Percentiles rank a stretch among this genome's conserved stretches.
These are phyloP conservation scores for Coniosporium apollinis DNA, from an alignment of 495 filamentous ascomycete species.

Conservation along the genomic window DNA sequence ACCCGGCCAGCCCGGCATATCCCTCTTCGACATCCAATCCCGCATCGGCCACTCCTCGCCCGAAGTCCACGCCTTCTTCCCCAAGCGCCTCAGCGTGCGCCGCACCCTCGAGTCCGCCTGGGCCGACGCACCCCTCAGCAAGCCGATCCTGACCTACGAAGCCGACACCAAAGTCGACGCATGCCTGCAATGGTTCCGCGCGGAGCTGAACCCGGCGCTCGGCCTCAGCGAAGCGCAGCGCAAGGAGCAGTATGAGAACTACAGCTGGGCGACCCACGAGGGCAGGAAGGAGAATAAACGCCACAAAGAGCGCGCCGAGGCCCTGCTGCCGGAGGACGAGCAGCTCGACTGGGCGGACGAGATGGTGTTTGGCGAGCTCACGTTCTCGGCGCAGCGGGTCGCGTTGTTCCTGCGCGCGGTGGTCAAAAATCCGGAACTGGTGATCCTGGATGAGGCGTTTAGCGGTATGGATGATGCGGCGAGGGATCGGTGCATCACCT, in stretches of 20 bases:
- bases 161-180: slow-evolving; percentile 42
- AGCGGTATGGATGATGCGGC: slow-evolving; percentile 71
- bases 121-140: slow-evolving; percentile 67
- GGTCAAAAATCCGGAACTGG: slow-evolving; percentile 65
- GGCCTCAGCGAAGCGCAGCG: slow-evolving; percentile 1
- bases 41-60: slow-evolving; percentile 85
- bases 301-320: not conserved
- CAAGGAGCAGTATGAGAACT: not conserved
- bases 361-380: slow-evolving; percentile 53
- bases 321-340: not conserved
- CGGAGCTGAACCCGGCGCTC: slow-evolving; percentile 45
- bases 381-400: slow-evolving; percentile 65
- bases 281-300: not conserved
- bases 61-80: slow-evolving; percentile 87
- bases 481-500: slow-evolving; percentile 67
- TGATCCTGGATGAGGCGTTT: slow-evolving; percentile 88
- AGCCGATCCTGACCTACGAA: slow-evolving; percentile 41
- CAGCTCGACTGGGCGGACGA: slow-evolving; percentile 50
- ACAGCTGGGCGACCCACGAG: no score
- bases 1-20: slow-evolving; percentile 54
- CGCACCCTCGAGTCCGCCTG: slow-evolving; percentile 69
- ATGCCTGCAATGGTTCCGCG: slow-evolving; percentile 53
- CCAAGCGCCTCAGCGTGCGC: slow-evolving; percentile 55
- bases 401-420: slow-evolving; percentile 73
- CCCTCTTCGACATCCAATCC: slow-evolving; percentile 79